Base-by-base conservation (phyloP, 2,329 filamentous ascomycete genomes). In the Penicillium sp. region DNA sequence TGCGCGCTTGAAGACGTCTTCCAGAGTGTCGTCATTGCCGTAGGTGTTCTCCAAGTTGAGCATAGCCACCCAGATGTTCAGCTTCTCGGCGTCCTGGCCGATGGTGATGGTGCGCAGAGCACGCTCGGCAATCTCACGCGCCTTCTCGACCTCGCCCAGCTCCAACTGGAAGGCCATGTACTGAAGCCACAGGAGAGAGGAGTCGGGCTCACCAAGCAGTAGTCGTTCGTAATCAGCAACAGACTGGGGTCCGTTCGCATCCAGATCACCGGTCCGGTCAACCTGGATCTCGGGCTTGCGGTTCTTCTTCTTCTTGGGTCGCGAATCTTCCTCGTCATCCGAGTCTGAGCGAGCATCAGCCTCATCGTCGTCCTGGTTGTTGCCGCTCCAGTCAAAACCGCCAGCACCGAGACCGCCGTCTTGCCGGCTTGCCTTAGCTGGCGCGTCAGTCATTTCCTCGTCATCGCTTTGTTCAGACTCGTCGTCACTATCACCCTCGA, bases 151-250 rank as follows among this genome's bases (percentile, higher is more conserved):
- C 70, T 98, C 93, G 64, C 88, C 88, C 45, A 95, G 80, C 65
- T 95, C 85, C 69, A 96, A 83, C 71, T 97, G 88, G 78, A 95
- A 95, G n/a, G 90, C 89, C 88, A 98, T 97, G 73, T 98, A 98
- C 57, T 88, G 81, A 48, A 96, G 87, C 93, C 93, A 98, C 26
- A 97, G 79, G 54, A 85, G 77, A 0, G 91, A 94, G n/a, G 87
- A 91, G 71, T 97, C 89, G 2, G 93, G 89, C 66, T 95, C 87
- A 49, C 89, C 88, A 21, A 98, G 81, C 37, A 98, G 80, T 22
- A 96, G 82, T 59, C 93, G 85, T 72, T 98, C 94, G 68, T 89
- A 98, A 69, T 98, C 93, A 55, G 86, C 87, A 15, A 87, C 80
- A 1, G 87, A 91, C 66, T 94, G 89, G 2, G 93, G 93, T 0